Percentiles rank a stretch among this genome's conserved stretches.
These are phyloP conservation scores for Phalaenopsis aphrodite DNA, from an alignment of 106 monocot genomes.

Conservation along the genomic window DNA sequence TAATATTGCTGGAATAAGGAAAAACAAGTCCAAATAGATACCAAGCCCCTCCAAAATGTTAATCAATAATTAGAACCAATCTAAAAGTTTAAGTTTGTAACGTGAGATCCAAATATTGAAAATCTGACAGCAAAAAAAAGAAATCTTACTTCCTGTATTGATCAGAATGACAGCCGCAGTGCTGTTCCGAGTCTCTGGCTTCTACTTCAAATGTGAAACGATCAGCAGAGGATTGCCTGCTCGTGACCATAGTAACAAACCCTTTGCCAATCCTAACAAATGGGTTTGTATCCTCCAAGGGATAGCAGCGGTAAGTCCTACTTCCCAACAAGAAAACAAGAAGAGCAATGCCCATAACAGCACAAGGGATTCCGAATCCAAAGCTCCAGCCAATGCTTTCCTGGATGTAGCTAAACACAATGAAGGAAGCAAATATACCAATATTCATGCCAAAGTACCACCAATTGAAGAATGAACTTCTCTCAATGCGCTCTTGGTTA, in stretches of 20 bases:
- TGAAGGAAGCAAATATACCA: constrained; percentile 8
- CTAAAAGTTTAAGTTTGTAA: not conserved
- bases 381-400: constrained; percentile 53
- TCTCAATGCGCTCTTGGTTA: constrained; percentile 25
- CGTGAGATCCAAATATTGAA: not conserved
- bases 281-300: constrained; percentile 7
- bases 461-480: constrained; percentile 76
- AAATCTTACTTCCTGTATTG: not conserved
- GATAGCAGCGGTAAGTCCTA: constrained; percentile 32
- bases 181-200: not conserved
- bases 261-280: constrained; percentile 16
- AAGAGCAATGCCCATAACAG: constrained; percentile 26
- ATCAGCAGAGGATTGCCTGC: not conserved
- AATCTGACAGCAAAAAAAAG: not conserved
- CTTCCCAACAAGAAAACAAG: constrained; percentile 36
- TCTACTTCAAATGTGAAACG: not conserved
- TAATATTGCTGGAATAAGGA: not conserved
- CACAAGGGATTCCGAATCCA: constrained; percentile 54
- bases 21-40: not conserved
- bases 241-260: not conserved
- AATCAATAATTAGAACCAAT: not conserved
- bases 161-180: not conserved
- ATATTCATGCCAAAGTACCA: constrained; percentile 33
- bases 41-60: not conserved
- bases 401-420: constrained; percentile 34